Evolutionary conservation across 345 rosid species (phyloP), one percentile per base, ranked within the genome.

Genomic region (Rhizophora mangle): DNA sequence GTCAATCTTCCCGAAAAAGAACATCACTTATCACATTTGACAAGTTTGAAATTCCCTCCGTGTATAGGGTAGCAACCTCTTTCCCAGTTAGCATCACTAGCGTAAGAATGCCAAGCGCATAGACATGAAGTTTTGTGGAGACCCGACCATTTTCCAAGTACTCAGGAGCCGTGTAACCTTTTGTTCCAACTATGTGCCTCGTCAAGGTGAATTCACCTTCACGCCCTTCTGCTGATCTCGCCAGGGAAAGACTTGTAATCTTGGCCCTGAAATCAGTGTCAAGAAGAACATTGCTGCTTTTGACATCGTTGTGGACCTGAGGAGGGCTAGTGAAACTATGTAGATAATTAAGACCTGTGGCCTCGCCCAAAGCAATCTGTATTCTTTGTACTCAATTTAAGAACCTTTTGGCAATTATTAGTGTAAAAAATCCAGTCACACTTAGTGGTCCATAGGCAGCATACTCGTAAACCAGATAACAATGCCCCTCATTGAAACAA

Each of bases 141-240:
- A 90, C 82, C 5, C 90, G 52, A 46, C 96, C 96, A 55, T 86
- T 84, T 76, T 90, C 92, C 78, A 93, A 53, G 73, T 93, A 93
- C 78, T 90, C 96, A 0, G 96, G 96, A 69, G 96, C 90, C 87
- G 90, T 82, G 68, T 87, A 88, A 13, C 96, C 96, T 79, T 76
- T 86, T 6, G 89, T 93, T 69, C 96, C 98, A 64, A 90, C 85
- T 30, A 93, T 87, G 73, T 90, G 98, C 64, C 76, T 83, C 11
- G 96, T 93, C 91, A 88, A 75, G 61, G 84, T 79, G 47, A 85
- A 85, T 51, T 82, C 82, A 19, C 86, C 93, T 16, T 80, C 88
- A 43, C 52, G 37, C 15, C 68, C 79, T 56, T 70, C 83, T 0
- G 89, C 71, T 5, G 90, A 68, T 72, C 90, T 84, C 0, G 87